Evolutionary conservation across 176 grass and related monocot genomes (phyloP), one percentile per base, ranked within the genome.

Genomic region (Pontederia crassipes): DNA sequence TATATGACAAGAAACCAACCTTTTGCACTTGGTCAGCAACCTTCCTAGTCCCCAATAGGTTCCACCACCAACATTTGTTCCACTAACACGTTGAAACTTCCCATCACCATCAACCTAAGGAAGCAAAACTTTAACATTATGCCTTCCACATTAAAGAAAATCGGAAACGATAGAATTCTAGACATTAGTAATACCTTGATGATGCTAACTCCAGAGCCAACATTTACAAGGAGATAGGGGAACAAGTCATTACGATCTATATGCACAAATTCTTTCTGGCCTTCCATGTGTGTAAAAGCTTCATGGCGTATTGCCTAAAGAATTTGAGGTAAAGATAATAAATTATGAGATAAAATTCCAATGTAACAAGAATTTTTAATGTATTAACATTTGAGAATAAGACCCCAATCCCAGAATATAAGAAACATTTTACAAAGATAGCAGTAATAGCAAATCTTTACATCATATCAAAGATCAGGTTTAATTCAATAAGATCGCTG

Each of bases 281-380:
- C 92, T 71, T 97, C 92, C 92, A 88, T 97, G 74, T 97, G 92
- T n/a, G 92, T 97, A 80, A 97, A 97, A 52, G 92, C 92, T 97
- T 97, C 92, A 71, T 97, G 92, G 15, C 92, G 80, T 80, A 97
- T 97, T 72, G 92, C 84, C 92, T 97, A 59, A 47, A n/a, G 2
- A 56, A 13, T 46, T 69, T 10, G 45, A 17, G 16, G 15, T n/a
- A 62, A 46, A 62, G 1, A 9, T 62, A 12, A 40, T 40, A 40
- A 40, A 40, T 40, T 40, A 40, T 40, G 32, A 1, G 32, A 40
- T 40, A 40, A 40, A 40, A 40, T 40, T 3, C 32, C 32, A 40
- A 40, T 40, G 4, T 40, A 40, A 40, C 32, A 40, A 40, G 32
- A 40, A 40, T 40, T 40, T 40, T 40, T 40, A 40, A 40, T 40